Percentiles rank a stretch among this genome's conserved stretches.
These are phyloP conservation scores for Typha latifolia DNA, from an alignment of 176 grass and related monocot genomes.

Conservation along the genomic window DNA sequence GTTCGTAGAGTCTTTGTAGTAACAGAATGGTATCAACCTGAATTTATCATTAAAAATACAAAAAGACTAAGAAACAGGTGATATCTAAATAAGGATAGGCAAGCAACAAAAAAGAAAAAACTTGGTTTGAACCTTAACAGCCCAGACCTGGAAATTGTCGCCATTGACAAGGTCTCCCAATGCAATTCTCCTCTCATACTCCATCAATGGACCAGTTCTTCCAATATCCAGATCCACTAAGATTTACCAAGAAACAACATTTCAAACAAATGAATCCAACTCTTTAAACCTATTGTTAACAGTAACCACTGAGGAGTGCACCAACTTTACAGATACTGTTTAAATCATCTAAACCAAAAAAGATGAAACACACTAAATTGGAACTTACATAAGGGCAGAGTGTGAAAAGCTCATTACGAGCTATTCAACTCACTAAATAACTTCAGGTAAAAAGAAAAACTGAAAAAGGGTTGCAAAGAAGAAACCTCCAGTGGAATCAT, in stretches of 20 bases:
- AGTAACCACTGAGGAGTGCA: too few relatives aligned
- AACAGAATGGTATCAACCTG: slow-evolving; percentile 73
- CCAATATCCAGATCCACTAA: slow-evolving; percentile 19
- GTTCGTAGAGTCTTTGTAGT: slow-evolving; percentile 71
- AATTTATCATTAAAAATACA: slow-evolving; percentile 9
- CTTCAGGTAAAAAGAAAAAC: slow-evolving; percentile 10
- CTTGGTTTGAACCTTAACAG: not conserved
- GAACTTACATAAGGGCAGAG: too few relatives aligned
- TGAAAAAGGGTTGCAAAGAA: not conserved
- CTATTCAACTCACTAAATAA: too few relatives aligned
- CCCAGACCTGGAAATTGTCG: slow-evolving; percentile 65
- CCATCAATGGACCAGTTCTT: slow-evolving; percentile 56
- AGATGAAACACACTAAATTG: too few relatives aligned
- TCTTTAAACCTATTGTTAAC: too few relatives aligned
- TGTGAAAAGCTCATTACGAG: too few relatives aligned
- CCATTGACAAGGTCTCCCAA: slow-evolving; percentile 70
- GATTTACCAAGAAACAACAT: not conserved
- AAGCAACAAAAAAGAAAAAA: slow-evolving; percentile 5
- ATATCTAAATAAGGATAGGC: too few relatives aligned
- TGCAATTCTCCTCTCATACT: slow-evolving; percentile 73
- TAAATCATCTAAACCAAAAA: too few relatives aligned
- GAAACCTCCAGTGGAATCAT: slow-evolving; percentile 44
- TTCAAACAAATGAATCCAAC: not conserved
- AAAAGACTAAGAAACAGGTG: too few relatives aligned
- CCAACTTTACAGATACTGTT: too few relatives aligned